These are phyloP conservation scores for Argentina anserina DNA, from an alignment of 306 rosid species.

Conservation along the genomic window DNA sequence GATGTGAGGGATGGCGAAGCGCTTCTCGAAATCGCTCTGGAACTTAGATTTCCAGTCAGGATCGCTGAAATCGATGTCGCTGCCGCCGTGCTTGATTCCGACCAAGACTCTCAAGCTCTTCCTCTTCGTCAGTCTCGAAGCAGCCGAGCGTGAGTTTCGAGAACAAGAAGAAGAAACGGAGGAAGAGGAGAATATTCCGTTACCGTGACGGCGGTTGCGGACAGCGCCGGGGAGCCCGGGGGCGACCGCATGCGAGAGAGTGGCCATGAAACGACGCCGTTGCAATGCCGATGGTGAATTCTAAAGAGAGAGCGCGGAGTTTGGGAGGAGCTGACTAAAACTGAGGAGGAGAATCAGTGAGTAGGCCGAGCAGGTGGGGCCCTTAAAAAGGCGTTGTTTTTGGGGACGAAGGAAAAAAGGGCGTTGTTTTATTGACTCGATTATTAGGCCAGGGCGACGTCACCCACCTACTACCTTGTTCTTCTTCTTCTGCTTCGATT, in stretches of 20 bases:
- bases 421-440: background rate
- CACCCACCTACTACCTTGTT: background rate
- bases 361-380: background rate
- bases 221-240: slow-evolving; percentile 32
- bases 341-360: background rate
- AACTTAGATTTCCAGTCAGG: slow-evolving; percentile 86
- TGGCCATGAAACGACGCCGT: slow-evolving; percentile 43
- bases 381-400: background rate
- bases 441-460: background rate
- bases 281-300: slow-evolving; percentile 8
- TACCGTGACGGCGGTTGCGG: slow-evolving; percentile 26
- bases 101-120: slow-evolving; percentile 27
- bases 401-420: background rate
- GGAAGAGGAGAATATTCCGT: slow-evolving; percentile 22
- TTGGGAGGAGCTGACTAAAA: background rate
- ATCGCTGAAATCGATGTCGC: slow-evolving; percentile 62
- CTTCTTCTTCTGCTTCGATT: background rate
- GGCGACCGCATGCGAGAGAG: slow-evolving; percentile 51
- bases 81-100: slow-evolving; percentile 16
- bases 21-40: slow-evolving; percentile 59
- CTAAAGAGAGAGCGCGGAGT: background rate
- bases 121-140: slow-evolving; percentile 9
- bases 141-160: slow-evolving; percentile 3
- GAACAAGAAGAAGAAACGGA: background rate
- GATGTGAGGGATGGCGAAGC: slow-evolving; percentile 81